A percentile compares a stretch with the other conserved stretches of the same genome.
Evolutionary conservation across 208 protist species (phyloP).

Genomic region (Acanthamoeba lenticulata): DNA sequence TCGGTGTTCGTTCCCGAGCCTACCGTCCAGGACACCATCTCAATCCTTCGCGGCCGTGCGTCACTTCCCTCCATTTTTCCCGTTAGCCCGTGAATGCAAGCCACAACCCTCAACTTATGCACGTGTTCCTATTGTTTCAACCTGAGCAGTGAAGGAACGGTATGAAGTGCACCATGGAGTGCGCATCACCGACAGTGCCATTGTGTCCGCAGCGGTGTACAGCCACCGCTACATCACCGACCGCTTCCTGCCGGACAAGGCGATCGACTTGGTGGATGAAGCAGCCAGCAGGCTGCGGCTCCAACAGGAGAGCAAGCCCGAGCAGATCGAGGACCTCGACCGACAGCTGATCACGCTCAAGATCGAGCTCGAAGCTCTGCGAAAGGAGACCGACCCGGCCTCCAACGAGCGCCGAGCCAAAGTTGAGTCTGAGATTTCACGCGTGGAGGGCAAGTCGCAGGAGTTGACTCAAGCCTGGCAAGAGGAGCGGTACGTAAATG

Average conservation of each 20-base stretch:
- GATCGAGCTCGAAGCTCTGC: conserved; percentile 78
- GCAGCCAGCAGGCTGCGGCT: conserved; percentile 93
- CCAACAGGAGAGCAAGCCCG: conserved; percentile 96
- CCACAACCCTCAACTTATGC: too few relatives aligned
- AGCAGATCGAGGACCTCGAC: conserved; percentile 95
- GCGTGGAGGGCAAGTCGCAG: conserved; percentile 81
- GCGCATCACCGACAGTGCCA: conserved; percentile 87
- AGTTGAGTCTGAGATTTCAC: conserved; percentile 68
- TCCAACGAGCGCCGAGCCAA: conserved; percentile 79
- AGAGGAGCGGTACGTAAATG: too few relatives aligned
- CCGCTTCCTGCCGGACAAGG: conserved; percentile 98
- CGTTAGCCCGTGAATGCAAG: too few relatives aligned
- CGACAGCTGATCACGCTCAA: conserved; percentile 83
- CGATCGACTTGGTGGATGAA: conserved; percentile 99
- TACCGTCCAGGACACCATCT: conserved; percentile 96
- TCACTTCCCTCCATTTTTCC: too few relatives aligned
- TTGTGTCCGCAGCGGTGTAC: conserved; percentile 88
- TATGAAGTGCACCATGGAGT: conserved; percentile 91
- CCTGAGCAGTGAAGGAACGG: conserved; percentile 84
- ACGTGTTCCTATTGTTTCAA: too few relatives aligned
- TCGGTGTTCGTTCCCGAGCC: conserved; percentile 96
- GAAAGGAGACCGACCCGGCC: conserved; percentile 86
- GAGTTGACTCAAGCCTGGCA: too few relatives aligned
- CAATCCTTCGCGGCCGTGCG: conserved; percentile 95
- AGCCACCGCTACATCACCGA: conserved; percentile 94